Conservation (phyloP, 169 alveolate genomes). For the Plasmodium inui region DNA sequence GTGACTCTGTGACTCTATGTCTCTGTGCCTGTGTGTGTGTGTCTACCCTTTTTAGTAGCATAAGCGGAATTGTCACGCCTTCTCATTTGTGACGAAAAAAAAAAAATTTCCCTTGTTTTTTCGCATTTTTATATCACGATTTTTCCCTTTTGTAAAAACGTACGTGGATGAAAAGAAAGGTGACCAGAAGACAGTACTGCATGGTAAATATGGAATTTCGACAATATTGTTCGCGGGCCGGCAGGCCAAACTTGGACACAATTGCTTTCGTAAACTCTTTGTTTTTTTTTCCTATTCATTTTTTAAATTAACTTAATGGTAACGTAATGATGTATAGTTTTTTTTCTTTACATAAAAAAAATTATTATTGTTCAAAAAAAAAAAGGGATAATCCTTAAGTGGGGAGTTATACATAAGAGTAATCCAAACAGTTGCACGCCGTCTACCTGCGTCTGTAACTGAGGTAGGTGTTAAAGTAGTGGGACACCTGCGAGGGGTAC, state of each 20-base stretch:
- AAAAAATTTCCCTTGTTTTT: neutral
- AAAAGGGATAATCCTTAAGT: neutral
- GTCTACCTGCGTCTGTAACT: conserved; percentile 29
- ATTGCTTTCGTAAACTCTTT: neutral
- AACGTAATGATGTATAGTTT: neutral
- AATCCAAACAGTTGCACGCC: neutral
- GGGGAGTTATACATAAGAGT: neutral
- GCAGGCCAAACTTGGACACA: neutral
- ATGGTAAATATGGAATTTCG: neutral
- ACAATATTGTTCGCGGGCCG: neutral
- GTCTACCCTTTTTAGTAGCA: neutral
- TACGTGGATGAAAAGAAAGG: neutral
- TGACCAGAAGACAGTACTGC: neutral
- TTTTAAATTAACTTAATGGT: neutral
- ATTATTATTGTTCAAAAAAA: conserved; percentile 3
- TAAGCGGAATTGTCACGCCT: neutral
- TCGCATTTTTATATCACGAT: neutral
- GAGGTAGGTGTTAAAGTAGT: conserved; percentile 46
- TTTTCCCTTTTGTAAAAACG: conserved; percentile 1
- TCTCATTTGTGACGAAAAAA: neutral
- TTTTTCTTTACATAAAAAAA: neutral
- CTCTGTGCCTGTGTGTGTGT: neutral
- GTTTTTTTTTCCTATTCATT: neutral
- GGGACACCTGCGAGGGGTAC: conserved; percentile 17
- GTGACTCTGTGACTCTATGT: neutral